phyloP scores from a whole-genome alignment of 176 grass and related monocot species.

The Bonia amplexicaulis region DNA sequence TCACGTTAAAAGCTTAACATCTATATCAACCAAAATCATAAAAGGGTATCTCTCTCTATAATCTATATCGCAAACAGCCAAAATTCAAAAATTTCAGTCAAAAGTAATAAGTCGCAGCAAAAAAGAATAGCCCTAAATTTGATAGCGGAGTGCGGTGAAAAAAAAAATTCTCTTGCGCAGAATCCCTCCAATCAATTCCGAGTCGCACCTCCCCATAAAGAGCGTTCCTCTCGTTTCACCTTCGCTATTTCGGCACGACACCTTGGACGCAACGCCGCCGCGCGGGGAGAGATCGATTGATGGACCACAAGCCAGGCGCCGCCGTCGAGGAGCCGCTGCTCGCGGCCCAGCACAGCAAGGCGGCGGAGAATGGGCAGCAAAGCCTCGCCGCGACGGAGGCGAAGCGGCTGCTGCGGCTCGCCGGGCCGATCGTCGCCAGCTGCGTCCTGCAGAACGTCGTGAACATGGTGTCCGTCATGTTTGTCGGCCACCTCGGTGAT shows the following conservation, averaged over 20 bases:
- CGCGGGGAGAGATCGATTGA: not conserved
- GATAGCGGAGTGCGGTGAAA: too few relatives aligned
- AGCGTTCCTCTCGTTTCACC: not conserved
- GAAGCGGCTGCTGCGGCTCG: conserved; percentile 32
- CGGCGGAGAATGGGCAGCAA: not conserved
- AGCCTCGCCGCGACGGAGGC: conserved; percentile 16
- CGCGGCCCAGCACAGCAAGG: not conserved
- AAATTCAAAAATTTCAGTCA: too few relatives aligned
- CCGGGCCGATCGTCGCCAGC: conserved; percentile 38
- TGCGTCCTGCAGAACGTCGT: conserved; percentile 46
- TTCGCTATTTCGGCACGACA: not conserved
- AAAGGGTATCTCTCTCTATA: too few relatives aligned
- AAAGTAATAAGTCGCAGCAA: too few relatives aligned
- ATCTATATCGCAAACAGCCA: too few relatives aligned
- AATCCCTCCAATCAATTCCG: not conserved
- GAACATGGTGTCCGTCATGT: conserved; percentile 51
- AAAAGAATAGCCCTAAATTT: too few relatives aligned
- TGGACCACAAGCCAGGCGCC: conserved; percentile 11
- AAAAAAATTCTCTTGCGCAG: not conserved
- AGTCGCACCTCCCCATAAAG: not conserved
- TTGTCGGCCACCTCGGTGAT: conserved; percentile 60
- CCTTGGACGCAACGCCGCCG: not conserved
- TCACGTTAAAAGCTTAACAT: too few relatives aligned
- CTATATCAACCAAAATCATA: too few relatives aligned
- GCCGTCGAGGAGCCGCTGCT: conserved; percentile 17